Evolutionary conservation across 164 flowering plant genomes (phyloP).

Genomic region (Dillenia turbinata): DNA sequence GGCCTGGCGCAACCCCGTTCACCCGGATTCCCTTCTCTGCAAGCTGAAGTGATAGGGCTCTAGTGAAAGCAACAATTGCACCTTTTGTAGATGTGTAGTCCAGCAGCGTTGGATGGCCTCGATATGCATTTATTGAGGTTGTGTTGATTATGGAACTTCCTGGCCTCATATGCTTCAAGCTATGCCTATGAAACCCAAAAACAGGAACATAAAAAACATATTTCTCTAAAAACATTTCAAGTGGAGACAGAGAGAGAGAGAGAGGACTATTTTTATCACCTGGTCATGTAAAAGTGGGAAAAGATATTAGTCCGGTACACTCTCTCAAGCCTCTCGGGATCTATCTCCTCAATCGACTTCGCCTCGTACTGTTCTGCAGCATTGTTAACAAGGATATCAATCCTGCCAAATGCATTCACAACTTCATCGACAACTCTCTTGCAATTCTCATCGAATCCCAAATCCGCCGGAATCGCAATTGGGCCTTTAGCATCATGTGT

Average conservation of each 20-base stretch:
- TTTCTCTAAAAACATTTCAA: neutral
- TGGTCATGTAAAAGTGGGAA: slow-evolving; percentile 45
- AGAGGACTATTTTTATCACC: slow-evolving; percentile 16
- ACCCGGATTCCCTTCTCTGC: slow-evolving; percentile 64
- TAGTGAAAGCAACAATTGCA: slow-evolving; percentile 66
- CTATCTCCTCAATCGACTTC: slow-evolving; percentile 39
- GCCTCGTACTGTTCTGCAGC: slow-evolving; percentile 55
- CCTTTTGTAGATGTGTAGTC: slow-evolving; percentile 82
- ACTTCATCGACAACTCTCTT: slow-evolving; percentile 54
- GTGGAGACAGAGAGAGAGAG: no score
- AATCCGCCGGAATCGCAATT: slow-evolving; percentile 45
- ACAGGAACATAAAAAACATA: neutral
- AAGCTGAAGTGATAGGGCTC: slow-evolving; percentile 59
- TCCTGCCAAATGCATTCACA: slow-evolving; percentile 40
- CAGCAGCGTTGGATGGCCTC: slow-evolving; percentile 45
- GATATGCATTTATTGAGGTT: slow-evolving; percentile 64
- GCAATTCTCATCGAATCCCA: slow-evolving; percentile 63
- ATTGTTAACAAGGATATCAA: slow-evolving; percentile 60
- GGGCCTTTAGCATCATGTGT: slow-evolving; percentile 46
- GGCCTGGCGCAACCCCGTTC: slow-evolving; percentile 78
- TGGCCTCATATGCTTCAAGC: slow-evolving; percentile 68
- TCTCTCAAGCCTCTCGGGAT: slow-evolving; percentile 42
- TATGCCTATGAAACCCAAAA: slow-evolving; percentile 32
- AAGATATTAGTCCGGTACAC: slow-evolving; percentile 59
- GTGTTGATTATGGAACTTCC: slow-evolving; percentile 71